Base-by-base conservation (phyloP, 1,139 yeast species). In the Magnusiomyces magnusii region DNA sequence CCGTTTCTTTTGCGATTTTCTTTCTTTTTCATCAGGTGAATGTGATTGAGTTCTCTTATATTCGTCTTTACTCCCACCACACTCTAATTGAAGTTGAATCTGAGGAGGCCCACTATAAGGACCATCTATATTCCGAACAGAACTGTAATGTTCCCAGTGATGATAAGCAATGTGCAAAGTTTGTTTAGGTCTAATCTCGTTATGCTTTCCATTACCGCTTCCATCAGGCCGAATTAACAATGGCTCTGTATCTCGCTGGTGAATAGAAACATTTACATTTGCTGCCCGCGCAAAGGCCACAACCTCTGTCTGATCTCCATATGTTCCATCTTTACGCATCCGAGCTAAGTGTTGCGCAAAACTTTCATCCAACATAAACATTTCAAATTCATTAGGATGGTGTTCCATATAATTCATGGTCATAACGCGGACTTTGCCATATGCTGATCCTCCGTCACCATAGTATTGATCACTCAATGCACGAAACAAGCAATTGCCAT, bases 401-500 rank as follows among this genome's bases (percentile, higher is more conserved):
- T 60, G 63, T 51, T 63, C 62, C 67, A 76, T 68, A 60, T 72
- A 73, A 10, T 60, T 64, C 17, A 75, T 74, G 2, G 74, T 71
- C 17, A 62, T 65, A 1, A 63, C 60, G 1, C 79, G 69, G 34
- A 76, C 62, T 58, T 67, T 68, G 17, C 61, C 64, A 55, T 73
- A 72, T 17, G 64, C 66, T 24, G 57, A 63, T 1, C 71, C 70
- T 13, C 69, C 71, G 55, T 74, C 74, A 15, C 78, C 78, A 54
- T 67, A 72, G 27, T 68, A 59, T 63, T 76, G 79, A 63, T 76
- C 79, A 19, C 76, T 69, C 47, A 76, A 61, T 0, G 78, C 73
- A n/a, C 79, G 69, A 61, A 76, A 76, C 39, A 76, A 64, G 61
- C 79, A 76, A 67, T 76, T 76, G 25, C 79, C 79, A 57, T 76